Evolutionary conservation across 371 early-diverging fungal genomes (phyloP), one percentile per base, ranked within the genome.

Genomic region (Mucor saturninus): DNA sequence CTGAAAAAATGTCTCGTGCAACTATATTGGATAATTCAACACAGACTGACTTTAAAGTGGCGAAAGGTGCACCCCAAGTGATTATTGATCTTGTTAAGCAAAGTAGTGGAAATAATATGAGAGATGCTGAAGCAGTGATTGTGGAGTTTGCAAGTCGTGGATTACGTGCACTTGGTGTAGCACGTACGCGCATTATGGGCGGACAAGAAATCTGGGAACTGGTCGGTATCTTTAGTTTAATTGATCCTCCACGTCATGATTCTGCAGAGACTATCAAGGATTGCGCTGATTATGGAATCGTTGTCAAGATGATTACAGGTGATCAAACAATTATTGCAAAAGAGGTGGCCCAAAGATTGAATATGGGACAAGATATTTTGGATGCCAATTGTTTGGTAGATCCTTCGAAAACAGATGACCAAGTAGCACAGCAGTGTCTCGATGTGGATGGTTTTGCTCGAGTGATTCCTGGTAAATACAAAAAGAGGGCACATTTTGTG

Each of bases 51-150:
- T 96, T 93, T 81, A 84, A 90, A 66, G 92, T 91, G 31, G 93
- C 95, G 68, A 97, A 97, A 83, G 97, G 97, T 64, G 96, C 97
- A 21, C 97, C 97, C 15, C 95, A 95, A 72, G 96, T 94, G 28
- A 93, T 96, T 56, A 81, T 93, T 58, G 77, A 83, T 59, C 85
- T 96, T 46, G 90, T 87, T 10, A 93, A 51, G n/a, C 42, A 51
- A 21, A 29, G 54, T n/a, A 38, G 39, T 13, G 39, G 43, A 8
- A n/a, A 28, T n/a, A 6, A 11, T 4, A 43, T 93, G 55, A 93
- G 92, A 38, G 50, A 50, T 40, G 93, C 93, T 15, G 87, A 87
- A 40, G 74, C 77, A 38, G 93, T 93, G 30, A 94, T 97, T 52
- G 85, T 85, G 56, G 77, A 85, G 60, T 86, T 95, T 69, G 96